Conservation (phyloP, 2,329 filamentous ascomycete genomes). For the Myriangium duriaei region DNA sequence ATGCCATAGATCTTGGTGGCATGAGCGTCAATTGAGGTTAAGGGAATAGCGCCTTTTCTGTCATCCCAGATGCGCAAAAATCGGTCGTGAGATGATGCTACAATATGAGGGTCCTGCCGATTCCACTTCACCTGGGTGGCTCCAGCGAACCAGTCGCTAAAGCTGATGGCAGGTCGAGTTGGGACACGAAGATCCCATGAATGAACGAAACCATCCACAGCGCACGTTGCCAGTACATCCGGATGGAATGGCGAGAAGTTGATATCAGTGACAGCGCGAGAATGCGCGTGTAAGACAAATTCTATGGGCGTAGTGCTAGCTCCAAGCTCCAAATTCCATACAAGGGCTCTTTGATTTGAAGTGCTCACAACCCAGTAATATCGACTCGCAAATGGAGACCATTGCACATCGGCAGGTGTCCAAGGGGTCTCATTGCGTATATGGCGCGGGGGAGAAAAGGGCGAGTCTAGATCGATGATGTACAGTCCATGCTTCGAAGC, state of each 20-base stretch:
- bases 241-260: constrained; percentile 92
- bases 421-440: constrained; percentile 81
- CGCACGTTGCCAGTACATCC: constrained; percentile 78
- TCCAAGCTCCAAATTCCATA: constrained; percentile 76
- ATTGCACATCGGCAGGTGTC: constrained; percentile 92
- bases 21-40: constrained; percentile 78
- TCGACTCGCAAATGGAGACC: constrained; percentile 81
- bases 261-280: constrained; percentile 84
- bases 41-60: constrained; percentile 61
- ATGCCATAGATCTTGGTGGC: constrained; percentile 89
- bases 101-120: constrained; percentile 69
- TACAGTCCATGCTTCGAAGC: constrained; percentile 80
- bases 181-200: constrained; percentile 78
- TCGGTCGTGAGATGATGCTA: constrained; percentile 83
- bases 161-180: constrained; percentile 60
- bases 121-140: constrained; percentile 95
- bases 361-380: constrained; percentile 93
- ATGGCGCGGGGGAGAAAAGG: constrained; percentile 73
- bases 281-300: constrained; percentile 74
- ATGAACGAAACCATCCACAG: constrained; percentile 85
- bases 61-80: constrained; percentile 86
- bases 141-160: constrained; percentile 86
- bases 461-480: constrained; percentile 83
- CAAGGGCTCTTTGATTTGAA: constrained; percentile 83
- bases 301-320: constrained; percentile 69